These are phyloP conservation scores for Aspergillus versicolor DNA, from an alignment of 2,329 filamentous ascomycete genomes.

Conservation along the genomic window DNA sequence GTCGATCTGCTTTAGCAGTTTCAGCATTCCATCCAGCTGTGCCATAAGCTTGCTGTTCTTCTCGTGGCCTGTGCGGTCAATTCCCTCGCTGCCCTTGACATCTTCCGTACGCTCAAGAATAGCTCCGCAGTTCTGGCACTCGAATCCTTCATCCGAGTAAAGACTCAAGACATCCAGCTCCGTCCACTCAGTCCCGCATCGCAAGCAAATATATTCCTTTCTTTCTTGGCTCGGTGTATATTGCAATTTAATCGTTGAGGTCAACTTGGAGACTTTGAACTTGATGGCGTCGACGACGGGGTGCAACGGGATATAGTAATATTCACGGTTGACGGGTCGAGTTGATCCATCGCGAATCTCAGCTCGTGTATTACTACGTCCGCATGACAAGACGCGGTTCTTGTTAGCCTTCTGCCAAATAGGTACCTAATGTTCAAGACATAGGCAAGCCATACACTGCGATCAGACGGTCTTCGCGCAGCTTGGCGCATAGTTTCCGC, in stretches of 20 bases:
- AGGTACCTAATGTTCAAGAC: not conserved
- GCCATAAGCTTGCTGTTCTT: constrained; percentile 51
- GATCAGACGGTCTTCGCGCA: constrained; percentile 83
- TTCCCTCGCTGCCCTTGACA: constrained; percentile 42
- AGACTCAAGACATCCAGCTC: constrained; percentile 84
- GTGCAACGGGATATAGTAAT: constrained; percentile 96
- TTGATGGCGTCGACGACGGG: constrained; percentile 95
- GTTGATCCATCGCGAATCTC: constrained; percentile 79
- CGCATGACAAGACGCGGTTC: not conserved
- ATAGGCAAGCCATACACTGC: constrained; percentile 61
- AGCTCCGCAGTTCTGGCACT: constrained; percentile 74
- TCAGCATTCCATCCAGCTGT: constrained; percentile 48
- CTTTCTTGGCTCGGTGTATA: constrained; percentile 78
- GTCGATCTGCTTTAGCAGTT: constrained; percentile 50
- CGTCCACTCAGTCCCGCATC: constrained; percentile 84
- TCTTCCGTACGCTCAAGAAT: constrained; percentile 47
- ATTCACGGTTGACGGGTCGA: constrained; percentile 80
- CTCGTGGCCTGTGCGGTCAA: constrained; percentile 49
- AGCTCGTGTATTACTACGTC: constrained; percentile 64
- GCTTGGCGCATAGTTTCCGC: constrained; percentile 80
- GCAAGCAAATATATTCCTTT: constrained; percentile 84
- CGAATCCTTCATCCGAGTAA: constrained; percentile 67
- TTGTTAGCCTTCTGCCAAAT: constrained; percentile 5
- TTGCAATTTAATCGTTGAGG: constrained; percentile 82
- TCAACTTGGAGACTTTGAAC: constrained; percentile 84